phyloP scores from a whole-genome alignment of 805 yeast genomes.

The Metschnikowia continentalis region DNA sequence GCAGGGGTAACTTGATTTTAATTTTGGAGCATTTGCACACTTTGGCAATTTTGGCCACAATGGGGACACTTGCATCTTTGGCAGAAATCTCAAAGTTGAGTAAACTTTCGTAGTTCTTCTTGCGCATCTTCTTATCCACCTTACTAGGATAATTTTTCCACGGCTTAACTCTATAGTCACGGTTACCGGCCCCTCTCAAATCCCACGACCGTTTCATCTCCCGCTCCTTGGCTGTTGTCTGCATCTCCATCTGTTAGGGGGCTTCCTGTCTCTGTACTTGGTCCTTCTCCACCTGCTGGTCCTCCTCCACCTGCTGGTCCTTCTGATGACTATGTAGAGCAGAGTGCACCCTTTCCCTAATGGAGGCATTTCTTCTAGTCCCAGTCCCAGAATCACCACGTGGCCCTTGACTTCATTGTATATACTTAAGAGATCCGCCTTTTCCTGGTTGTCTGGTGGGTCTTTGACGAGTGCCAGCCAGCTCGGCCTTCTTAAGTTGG shows the following conservation, averaged over 20 bases:
- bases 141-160: conserved; percentile 53
- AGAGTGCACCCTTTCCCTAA: conserved; percentile 40
- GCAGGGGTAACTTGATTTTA: no score
- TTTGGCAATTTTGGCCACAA: no score
- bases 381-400: background rate
- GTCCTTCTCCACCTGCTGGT: conserved; percentile 24
- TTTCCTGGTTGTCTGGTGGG: conserved; percentile 7
- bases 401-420: conserved; percentile 22
- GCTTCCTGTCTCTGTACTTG: conserved; percentile 27
- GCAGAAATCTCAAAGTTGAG: no score
- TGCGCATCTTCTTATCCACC: conserved; percentile 44
- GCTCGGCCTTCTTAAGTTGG: conserved; percentile 50
- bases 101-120: conserved; percentile 17
- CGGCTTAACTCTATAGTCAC: conserved; percentile 53
- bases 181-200: conserved; percentile 54
- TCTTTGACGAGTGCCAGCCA: conserved; percentile 20
- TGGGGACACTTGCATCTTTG: conserved; percentile 24
- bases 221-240: conserved; percentile 34
- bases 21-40: no score
- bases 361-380: conserved; percentile 11
- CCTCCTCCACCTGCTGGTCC: background rate
- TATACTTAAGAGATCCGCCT: conserved; percentile 24
- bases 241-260: conserved; percentile 21
- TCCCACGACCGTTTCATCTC: conserved; percentile 30
- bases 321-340: conserved; percentile 38